These are phyloP conservation scores for Penicillium sp. DNA, from an alignment of 2,329 filamentous ascomycete genomes.

Conservation along the genomic window DNA sequence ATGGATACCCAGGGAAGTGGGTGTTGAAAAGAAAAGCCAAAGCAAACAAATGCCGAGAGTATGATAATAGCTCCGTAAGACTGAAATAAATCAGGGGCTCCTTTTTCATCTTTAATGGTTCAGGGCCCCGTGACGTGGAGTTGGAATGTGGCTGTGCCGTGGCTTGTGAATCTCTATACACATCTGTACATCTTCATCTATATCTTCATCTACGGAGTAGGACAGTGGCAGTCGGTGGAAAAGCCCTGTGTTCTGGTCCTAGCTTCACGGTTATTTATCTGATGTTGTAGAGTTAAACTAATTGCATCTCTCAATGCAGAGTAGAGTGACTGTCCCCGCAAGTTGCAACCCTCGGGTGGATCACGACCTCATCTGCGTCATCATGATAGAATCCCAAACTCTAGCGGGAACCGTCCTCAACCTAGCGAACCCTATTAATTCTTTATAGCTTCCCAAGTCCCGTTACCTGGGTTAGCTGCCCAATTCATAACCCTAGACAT, in stretches of 20 bases:
- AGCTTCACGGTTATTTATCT: too few relatives aligned
- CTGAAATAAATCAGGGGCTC: not conserved
- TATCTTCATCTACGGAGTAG: too few relatives aligned
- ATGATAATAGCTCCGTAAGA: too few relatives aligned
- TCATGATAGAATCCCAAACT: constrained; percentile 20
- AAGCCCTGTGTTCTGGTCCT: too few relatives aligned
- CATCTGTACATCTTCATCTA: too few relatives aligned
- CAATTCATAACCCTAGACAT: constrained; percentile 1
- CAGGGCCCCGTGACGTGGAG: not conserved
- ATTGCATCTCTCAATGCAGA: too few relatives aligned
- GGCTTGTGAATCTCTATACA: not conserved
- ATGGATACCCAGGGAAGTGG: not conserved
- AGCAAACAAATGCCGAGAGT: too few relatives aligned
- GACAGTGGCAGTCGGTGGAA: too few relatives aligned
- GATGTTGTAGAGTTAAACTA: too few relatives aligned
- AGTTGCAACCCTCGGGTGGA: constrained; percentile 6
- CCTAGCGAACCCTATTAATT: not conserved
- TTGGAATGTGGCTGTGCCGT: not conserved
- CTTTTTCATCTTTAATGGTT: not conserved
- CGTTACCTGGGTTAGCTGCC: not conserved
- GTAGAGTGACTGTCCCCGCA: too few relatives aligned
- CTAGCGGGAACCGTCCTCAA: not conserved
- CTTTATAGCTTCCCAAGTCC: not conserved
- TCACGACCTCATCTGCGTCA: constrained; percentile 22
- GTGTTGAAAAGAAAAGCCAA: not conserved